Percentiles rank a stretch among this genome's conserved stretches.
These are phyloP conservation scores for Blastomyces emzantsi DNA, from an alignment of 2,329 filamentous ascomycete species.

Conservation along the genomic window DNA sequence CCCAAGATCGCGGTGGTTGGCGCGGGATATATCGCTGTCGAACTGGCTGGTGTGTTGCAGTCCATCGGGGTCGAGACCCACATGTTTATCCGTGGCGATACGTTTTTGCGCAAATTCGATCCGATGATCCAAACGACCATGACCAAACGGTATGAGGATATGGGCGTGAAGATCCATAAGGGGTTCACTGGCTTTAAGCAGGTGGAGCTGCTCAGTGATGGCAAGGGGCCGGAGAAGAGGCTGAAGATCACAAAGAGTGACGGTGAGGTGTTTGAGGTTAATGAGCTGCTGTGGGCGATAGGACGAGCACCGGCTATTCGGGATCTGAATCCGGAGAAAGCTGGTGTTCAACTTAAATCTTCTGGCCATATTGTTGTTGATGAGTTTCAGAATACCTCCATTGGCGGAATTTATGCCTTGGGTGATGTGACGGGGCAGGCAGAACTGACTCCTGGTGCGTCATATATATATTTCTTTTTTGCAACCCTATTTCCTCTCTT, in stretches of 20 bases:
- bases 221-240: constrained; percentile 40
- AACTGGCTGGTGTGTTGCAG: constrained; percentile 44
- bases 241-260: constrained; percentile 38
- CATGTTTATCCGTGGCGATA: constrained; percentile 43
- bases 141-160: constrained; percentile 43
- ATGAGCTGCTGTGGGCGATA: constrained; percentile 45
- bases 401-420: constrained; percentile 41
- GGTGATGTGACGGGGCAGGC: constrained; percentile 45
- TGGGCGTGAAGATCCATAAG: constrained; percentile 42
- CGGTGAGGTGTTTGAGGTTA: constrained; percentile 38
- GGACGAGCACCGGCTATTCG: constrained; percentile 40
- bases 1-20: constrained; percentile 44
- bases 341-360: constrained; percentile 34
- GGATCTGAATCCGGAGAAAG: constrained; percentile 33
- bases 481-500: background rate
- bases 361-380: constrained; percentile 40
- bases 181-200: constrained; percentile 41
- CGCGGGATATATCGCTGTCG: constrained; percentile 45
- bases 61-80: constrained; percentile 43
- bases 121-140: constrained; percentile 46
- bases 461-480: background rate
- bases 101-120: constrained; percentile 44
- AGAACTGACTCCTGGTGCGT: constrained; percentile 42
- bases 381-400: constrained; percentile 43
- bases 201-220: constrained; percentile 37